Base-by-base conservation (phyloP, 2,329 filamentous ascomycete species). In the Beauveria australis region DNA sequence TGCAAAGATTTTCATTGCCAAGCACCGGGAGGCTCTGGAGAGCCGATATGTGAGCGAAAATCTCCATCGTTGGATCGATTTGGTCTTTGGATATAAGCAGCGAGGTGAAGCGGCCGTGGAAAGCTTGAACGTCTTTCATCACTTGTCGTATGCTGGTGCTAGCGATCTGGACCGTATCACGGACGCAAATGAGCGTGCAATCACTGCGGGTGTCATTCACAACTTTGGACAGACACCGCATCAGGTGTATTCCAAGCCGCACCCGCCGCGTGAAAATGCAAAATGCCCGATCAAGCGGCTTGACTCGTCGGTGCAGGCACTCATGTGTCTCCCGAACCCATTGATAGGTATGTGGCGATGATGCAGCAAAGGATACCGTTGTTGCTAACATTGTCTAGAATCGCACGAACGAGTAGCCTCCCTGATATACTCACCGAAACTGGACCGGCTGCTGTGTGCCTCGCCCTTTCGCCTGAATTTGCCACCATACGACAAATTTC, bases 201-300 rank as follows among this genome's bases (percentile, higher is more conserved):
- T 93, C 5, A 93, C 92, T 0, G 97, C 96, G 59, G 91, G 91
- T 40, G 96, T 97, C 66, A 97, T 99, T 67, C 93, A 99, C 74
- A 97, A 97, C 67, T 99, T 99, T 73, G 94, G 94, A 0, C 94
- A 99, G 72, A 99, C 95, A 1, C 94, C 95, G 1, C 89, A 95
- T 67, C 95, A 99, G 72, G 89, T 97, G 18, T 99, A 97, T 72
- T 83, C 85, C 49, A 88, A 88, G 62, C 81, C 89, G 14, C 94
- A 99, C 72, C 87, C 89, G 3, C 76, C 83, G n/a, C 84, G 88
- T 16, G 92, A 96, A 65, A 82, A 89, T 60, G 75, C 81, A 5
- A 78, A 83, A 24, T 83, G 86, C 59, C 86, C 85, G 5, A 77
- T 82, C 3, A 85, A 84, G 61, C 83, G 91, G 60, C 78, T 99